phyloP scores from a whole-genome alignment of 1,284 basidiomycete genomes.

The Tilletia caries region DNA sequence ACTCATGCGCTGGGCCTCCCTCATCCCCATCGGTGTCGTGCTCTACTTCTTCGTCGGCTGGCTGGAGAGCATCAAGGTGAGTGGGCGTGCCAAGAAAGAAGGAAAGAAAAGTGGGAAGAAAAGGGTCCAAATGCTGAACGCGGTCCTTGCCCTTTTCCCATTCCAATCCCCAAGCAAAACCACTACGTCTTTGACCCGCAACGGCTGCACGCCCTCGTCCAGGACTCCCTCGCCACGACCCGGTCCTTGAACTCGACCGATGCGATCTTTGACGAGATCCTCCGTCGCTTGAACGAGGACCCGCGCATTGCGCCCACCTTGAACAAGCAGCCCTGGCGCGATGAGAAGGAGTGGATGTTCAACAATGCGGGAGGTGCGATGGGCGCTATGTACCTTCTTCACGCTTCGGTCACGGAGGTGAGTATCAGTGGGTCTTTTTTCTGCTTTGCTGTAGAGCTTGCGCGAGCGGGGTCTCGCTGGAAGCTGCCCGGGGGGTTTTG shows the following conservation, averaged over 20 bases:
- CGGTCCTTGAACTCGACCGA: slow-evolving; percentile 38
- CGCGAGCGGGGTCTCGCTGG: background rate
- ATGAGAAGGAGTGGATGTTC: slow-evolving; percentile 80
- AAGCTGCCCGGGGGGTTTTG: no score
- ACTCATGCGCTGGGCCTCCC: background rate
- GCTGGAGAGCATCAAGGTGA: slow-evolving; percentile 16
- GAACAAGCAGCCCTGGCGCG: slow-evolving; percentile 39
- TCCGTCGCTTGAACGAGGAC: slow-evolving; percentile 35
- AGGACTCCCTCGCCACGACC: slow-evolving; percentile 28
- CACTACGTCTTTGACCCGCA: slow-evolving; percentile 50
- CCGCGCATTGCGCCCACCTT: slow-evolving; percentile 39
- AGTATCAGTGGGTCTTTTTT: background rate
- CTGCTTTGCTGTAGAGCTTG: background rate
- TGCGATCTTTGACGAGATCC: slow-evolving; percentile 47
- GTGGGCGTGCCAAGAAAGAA: background rate
- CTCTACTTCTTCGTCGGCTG: background rate
- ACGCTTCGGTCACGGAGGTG: slow-evolving; percentile 80
- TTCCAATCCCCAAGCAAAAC: slow-evolving; percentile 17
- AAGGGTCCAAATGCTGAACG: background rate
- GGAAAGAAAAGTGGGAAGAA: no score
- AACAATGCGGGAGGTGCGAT: slow-evolving; percentile 98
- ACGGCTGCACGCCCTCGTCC: slow-evolving; percentile 36
- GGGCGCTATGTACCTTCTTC: slow-evolving; percentile 95
- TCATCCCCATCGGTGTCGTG: background rate
- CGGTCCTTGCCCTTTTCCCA: background rate